A percentile compares a stretch with the other conserved stretches of the same genome.
Evolutionary conservation across 192 early-diverging fungal species (phyloP).

Genomic region (Thamnidium elegans): DNA sequence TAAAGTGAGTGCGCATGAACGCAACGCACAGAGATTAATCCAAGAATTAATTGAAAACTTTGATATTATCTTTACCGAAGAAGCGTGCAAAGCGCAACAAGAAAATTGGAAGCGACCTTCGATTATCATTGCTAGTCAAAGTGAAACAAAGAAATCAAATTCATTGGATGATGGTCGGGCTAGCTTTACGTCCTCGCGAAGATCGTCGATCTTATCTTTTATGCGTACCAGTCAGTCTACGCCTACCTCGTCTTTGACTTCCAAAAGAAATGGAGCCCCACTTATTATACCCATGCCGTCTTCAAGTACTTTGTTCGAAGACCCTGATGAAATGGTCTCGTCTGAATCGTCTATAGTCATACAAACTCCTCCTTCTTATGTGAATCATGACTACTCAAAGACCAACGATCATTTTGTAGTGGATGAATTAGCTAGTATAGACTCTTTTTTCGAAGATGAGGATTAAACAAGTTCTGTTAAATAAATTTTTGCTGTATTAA

Average conservation of each 20-base stretch:
- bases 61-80: conserved; percentile 39
- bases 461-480: conserved; percentile 1
- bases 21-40: conserved; percentile 48
- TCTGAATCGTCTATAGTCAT: conserved; percentile 2
- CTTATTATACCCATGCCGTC: conserved; percentile 10
- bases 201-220: conserved; percentile 16
- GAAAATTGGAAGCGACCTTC: conserved; percentile 17
- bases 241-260: neutral
- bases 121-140: neutral
- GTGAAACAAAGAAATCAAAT: neutral
- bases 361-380: neutral
- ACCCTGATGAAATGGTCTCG: conserved; percentile 21
- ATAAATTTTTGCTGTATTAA: too few species aligned
- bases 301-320: conserved; percentile 29
- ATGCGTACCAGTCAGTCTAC: conserved; percentile 11
- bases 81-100: conserved; percentile 20
- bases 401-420: neutral
- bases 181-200: neutral
- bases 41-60: conserved; percentile 46
- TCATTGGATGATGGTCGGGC: conserved; percentile 3
- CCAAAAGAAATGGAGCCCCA: neutral
- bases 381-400: neutral
- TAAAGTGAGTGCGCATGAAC: conserved; percentile 43
- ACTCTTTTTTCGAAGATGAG: conserved; percentile 30
- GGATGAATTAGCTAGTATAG: conserved; percentile 22